These are phyloP conservation scores for Xylaria sp. DNA, from an alignment of 2,329 filamentous ascomycete species.

Conservation along the genomic window DNA sequence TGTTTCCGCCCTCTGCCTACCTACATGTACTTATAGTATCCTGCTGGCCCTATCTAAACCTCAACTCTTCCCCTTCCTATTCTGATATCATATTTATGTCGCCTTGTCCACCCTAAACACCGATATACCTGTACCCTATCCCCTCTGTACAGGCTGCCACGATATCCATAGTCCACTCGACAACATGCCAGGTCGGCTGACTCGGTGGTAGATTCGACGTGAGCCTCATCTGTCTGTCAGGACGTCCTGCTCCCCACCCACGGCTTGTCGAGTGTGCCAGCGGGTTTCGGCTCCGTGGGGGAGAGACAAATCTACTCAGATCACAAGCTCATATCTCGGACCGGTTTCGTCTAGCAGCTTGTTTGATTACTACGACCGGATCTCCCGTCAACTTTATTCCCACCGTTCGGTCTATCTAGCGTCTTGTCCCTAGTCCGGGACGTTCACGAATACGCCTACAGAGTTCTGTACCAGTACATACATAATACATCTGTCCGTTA, in stretches of 20 bases:
- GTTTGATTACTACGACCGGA: conserved; percentile 11
- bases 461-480: conserved; percentile 3
- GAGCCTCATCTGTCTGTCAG: conserved; percentile 29
- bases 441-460: neutral
- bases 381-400: conserved; percentile 10
- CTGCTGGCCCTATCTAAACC: conserved; percentile 5
- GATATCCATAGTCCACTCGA: neutral
- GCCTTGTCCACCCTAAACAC: neutral
- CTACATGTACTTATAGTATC: conserved; percentile 12
- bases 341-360: conserved; percentile 19
- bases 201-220: conserved; percentile 43
- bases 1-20: conserved; percentile 8
- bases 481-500: conserved; percentile 1
- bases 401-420: conserved; percentile 5
- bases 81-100: conserved; percentile 7
- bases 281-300: conserved; percentile 31
- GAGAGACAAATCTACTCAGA: conserved; percentile 6
- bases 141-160: neutral
- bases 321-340: conserved; percentile 29
- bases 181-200: conserved; percentile 32
- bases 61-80: neutral
- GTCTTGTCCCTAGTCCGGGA: neutral
- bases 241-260: conserved; percentile 12
- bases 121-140: neutral
- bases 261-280: conserved; percentile 13